Evolutionary conservation across 2,329 filamentous ascomycete genomes (phyloP).

Genomic region (Calonectria henricotiae): DNA sequence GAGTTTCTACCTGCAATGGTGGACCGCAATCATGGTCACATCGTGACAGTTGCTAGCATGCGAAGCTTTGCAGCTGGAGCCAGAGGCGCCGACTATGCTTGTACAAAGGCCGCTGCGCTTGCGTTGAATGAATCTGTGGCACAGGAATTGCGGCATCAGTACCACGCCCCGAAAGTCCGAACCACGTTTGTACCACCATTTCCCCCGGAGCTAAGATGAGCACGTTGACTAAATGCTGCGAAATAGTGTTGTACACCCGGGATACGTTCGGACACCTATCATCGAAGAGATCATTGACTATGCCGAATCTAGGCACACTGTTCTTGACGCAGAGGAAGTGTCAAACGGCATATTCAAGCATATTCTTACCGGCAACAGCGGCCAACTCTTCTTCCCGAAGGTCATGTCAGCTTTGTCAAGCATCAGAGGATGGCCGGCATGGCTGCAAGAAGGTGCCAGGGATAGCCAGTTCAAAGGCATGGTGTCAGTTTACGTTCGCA

Average conservation of each 20-base stretch:
- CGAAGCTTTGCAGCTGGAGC: constrained; percentile 73
- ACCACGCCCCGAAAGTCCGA: constrained; percentile 62
- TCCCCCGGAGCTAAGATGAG: neutral
- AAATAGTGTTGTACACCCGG: neutral
- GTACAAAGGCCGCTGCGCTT: constrained; percentile 74
- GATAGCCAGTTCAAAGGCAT: neutral
- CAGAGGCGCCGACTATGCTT: constrained; percentile 75
- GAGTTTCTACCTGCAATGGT: constrained; percentile 77
- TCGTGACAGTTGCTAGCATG: constrained; percentile 77
- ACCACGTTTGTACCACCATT: neutral
- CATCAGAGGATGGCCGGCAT: neutral
- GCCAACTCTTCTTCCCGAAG: neutral
- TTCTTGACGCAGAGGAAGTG: neutral
- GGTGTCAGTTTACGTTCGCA: neutral
- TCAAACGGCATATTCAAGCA: neutral
- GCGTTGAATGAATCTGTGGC: constrained; percentile 76
- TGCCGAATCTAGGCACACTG: neutral
- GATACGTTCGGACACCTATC: neutral
- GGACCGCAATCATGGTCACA: constrained; percentile 74
- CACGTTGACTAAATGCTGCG: neutral
- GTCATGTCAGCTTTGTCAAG: neutral
- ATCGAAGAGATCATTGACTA: neutral
- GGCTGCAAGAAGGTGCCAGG: neutral
- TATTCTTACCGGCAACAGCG: neutral
- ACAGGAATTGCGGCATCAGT: constrained; percentile 69